A percentile compares a stretch with the other conserved stretches of the same genome.
These are phyloP conservation scores for Neonectria ditissima DNA, from an alignment of 2,329 filamentous ascomycete species.

Conservation along the genomic window DNA sequence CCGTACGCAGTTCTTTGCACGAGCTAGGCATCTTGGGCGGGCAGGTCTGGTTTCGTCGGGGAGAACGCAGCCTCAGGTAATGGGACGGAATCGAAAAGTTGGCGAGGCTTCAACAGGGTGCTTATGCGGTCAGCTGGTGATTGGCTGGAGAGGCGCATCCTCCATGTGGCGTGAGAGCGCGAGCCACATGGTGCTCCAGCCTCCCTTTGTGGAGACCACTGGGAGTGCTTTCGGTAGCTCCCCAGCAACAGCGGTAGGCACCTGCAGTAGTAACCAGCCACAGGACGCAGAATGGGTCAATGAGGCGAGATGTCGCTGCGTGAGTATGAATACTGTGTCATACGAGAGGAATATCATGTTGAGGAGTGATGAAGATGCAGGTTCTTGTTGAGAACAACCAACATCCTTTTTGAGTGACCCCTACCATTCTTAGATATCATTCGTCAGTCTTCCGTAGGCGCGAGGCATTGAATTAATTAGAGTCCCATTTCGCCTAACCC, in stretches of 20 bases:
- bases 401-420: background rate
- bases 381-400: background rate
- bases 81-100: slow-evolving; percentile 34
- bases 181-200: slow-evolving; percentile 12
- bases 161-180: slow-evolving; percentile 22
- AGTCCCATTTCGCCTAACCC: slow-evolving; percentile 25
- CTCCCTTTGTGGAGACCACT: background rate
- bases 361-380: background rate
- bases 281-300: background rate
- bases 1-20: slow-evolving; percentile 91
- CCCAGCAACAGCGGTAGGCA: background rate
- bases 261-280: background rate
- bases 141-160: slow-evolving; percentile 33
- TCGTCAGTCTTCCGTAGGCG: background rate
- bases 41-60: slow-evolving; percentile 30
- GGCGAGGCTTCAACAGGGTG: slow-evolving; percentile 31
- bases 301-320: background rate
- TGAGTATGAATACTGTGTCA: background rate
- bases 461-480: slow-evolving; percentile 5
- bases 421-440: background rate
- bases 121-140: slow-evolving; percentile 44
- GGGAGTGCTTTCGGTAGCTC: background rate
- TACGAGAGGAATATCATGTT: background rate
- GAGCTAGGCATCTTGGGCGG: slow-evolving; percentile 83
- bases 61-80: slow-evolving; percentile 38